phyloP scores from a whole-genome alignment of 345 rosid species.

The Citrus mangshanensis region DNA sequence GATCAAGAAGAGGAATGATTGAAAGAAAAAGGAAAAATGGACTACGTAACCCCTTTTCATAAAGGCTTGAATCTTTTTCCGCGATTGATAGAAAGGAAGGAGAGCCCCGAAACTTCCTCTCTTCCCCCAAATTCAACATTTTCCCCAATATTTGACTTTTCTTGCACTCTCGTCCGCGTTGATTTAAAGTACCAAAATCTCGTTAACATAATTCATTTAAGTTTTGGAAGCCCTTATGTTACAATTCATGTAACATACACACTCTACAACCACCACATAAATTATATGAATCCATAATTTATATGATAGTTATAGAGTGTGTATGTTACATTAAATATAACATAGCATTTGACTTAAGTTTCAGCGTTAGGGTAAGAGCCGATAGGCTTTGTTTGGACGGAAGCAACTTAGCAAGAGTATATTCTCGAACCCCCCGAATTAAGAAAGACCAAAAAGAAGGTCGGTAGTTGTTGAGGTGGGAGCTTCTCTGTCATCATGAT shows the following conservation, averaged over 20 bases:
- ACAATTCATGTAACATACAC: no score
- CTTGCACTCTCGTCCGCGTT: not conserved
- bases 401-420: not conserved
- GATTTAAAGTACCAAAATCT: not conserved
- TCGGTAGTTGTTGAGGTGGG: constrained; percentile 10
- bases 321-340: no score
- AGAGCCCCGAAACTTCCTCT: not conserved
- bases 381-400: not conserved
- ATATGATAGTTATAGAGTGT: no score
- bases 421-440: constrained; percentile 4
- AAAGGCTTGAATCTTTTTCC: not conserved
- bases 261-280: no score
- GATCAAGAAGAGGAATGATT: not conserved
- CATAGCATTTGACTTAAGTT: no score
- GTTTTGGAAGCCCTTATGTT: no score
- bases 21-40: not conserved
- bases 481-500: constrained; percentile 12
- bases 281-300: no score
- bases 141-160: not conserved
- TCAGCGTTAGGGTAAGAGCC: no score
- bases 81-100: not conserved
- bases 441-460: not conserved
- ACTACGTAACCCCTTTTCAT: not conserved
- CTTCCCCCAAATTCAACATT: not conserved
- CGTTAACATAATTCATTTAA: not conserved